Percentiles rank a stretch among this genome's conserved stretches.
Conservation (phyloP, 495 filamentous ascomycete species). For the Neurospora cerealis region DNA sequence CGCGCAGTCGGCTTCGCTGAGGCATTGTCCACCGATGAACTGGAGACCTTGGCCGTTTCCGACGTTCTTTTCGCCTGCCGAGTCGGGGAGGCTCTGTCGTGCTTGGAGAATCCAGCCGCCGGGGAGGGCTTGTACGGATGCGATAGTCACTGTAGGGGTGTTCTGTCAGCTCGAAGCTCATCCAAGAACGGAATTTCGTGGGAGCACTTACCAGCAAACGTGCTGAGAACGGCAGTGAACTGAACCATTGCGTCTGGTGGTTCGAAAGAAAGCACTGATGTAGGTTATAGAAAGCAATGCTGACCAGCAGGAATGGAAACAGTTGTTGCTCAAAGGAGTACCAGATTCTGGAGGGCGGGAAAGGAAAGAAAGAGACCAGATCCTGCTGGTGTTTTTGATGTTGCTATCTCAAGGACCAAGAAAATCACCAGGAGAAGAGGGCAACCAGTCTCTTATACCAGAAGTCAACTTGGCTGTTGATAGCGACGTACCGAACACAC, state of each 20-base stretch:
- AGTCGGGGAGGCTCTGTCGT: constrained; percentile 26
- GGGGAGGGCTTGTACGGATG: constrained; percentile 43
- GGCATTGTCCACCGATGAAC: constrained; percentile 36
- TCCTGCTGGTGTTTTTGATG: background rate
- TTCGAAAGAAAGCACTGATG: background rate
- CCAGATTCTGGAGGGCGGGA: background rate
- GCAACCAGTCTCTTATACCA: background rate
- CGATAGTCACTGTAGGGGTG: constrained; percentile 34
- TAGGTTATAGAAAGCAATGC: background rate
- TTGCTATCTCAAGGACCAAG: background rate
- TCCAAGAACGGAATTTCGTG: background rate
- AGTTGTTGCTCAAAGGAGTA: background rate
- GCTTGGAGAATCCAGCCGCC: constrained; percentile 30
- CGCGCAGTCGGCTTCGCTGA: constrained; percentile 30
- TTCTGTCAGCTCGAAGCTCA: background rate
- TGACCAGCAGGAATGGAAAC: background rate
- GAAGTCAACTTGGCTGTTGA: background rate
- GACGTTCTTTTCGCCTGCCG: constrained; percentile 27
- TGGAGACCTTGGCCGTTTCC: constrained; percentile 29
- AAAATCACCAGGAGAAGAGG: background rate
- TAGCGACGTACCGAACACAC: background rate
- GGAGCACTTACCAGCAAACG: background rate
- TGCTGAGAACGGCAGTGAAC: background rate
- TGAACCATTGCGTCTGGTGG: background rate
- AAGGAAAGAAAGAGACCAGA: background rate